Conservation (phyloP, 169 alveolate genomes). For the Haemoproteus tartakovskyi region DNA sequence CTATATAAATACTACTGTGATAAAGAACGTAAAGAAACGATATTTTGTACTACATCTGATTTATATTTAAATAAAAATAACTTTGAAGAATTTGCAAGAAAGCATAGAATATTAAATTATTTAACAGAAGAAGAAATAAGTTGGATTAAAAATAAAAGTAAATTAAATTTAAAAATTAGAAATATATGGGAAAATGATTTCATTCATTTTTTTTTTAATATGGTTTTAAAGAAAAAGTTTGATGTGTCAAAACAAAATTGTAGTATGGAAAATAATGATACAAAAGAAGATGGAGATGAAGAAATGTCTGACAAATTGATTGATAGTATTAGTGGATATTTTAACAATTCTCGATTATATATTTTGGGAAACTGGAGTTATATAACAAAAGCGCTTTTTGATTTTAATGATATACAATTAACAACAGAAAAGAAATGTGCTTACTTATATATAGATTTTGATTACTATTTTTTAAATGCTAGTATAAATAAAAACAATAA, state of each 20-base stretch:
- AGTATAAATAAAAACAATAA: slow-evolving; percentile 10
- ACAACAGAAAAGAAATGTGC: slow-evolving; percentile 4
- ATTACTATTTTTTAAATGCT: slow-evolving; percentile 50
- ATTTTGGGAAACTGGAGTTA: slow-evolving; percentile 48
- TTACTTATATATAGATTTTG: slow-evolving; percentile 54
- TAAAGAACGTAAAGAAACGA: slow-evolving; percentile 28
- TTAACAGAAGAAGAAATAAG: slow-evolving; percentile 24
- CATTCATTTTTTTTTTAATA: slow-evolving; percentile 40
- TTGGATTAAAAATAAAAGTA: slow-evolving; percentile 37
- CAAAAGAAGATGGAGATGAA: not conserved
- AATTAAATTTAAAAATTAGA: slow-evolving; percentile 21
- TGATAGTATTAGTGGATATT: slow-evolving; percentile 10
- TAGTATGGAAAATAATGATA: not conserved
- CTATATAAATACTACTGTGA: slow-evolving; percentile 9
- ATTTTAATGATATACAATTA: slow-evolving; percentile 39
- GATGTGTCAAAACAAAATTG: not conserved
- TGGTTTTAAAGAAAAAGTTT: slow-evolving; percentile 8
- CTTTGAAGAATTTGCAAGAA: slow-evolving; percentile 22
- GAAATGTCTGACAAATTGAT: slow-evolving; percentile 5
- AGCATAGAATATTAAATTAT: slow-evolving; percentile 14
- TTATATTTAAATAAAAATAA: slow-evolving; percentile 15
- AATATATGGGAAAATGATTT: slow-evolving; percentile 62
- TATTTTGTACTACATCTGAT: slow-evolving; percentile 13
- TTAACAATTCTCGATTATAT: slow-evolving; percentile 27
- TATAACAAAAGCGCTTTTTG: slow-evolving; percentile 15